Evolutionary conservation across 257 asterid species (phyloP).

Genomic region (Apocynum venetum): DNA sequence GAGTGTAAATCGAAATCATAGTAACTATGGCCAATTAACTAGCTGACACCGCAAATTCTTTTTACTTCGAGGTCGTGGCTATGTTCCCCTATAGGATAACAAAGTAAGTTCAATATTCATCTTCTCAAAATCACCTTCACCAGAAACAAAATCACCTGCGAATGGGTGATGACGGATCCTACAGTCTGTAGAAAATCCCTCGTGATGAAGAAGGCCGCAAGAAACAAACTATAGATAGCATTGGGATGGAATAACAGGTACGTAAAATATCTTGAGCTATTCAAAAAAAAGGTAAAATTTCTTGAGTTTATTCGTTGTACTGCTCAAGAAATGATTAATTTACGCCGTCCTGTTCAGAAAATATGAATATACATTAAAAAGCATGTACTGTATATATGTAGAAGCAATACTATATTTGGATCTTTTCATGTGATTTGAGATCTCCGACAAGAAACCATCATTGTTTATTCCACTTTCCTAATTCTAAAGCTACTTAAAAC

Average conservation of each 20-base stretch:
- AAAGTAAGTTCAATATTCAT: background rate
- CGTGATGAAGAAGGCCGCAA: too few relatives aligned
- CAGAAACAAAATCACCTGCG: too few relatives aligned
- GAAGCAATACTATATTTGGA: background rate
- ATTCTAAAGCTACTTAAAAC: background rate
- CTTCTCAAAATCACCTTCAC: background rate
- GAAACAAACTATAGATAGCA: background rate
- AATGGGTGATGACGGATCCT: too few relatives aligned
- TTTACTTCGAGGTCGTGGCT: too few relatives aligned
- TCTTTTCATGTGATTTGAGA: background rate
- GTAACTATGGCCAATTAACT: too few relatives aligned
- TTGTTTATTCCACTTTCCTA: background rate
- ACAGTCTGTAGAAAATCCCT: background rate
- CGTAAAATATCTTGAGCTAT: background rate
- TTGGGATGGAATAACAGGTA: background rate
- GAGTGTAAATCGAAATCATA: too few relatives aligned
- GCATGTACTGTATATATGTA: too few relatives aligned
- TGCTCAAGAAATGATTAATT: background rate
- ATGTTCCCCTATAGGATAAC: background rate
- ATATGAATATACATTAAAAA: background rate
- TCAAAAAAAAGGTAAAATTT: too few relatives aligned
- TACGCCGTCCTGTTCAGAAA: background rate
- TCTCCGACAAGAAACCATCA: background rate
- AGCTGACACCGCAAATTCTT: too few relatives aligned
- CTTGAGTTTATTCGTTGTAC: background rate